These are phyloP conservation scores for Phaeosphaeriaceae sp. DNA, from an alignment of 2,329 filamentous ascomycete species.

Conservation along the genomic window DNA sequence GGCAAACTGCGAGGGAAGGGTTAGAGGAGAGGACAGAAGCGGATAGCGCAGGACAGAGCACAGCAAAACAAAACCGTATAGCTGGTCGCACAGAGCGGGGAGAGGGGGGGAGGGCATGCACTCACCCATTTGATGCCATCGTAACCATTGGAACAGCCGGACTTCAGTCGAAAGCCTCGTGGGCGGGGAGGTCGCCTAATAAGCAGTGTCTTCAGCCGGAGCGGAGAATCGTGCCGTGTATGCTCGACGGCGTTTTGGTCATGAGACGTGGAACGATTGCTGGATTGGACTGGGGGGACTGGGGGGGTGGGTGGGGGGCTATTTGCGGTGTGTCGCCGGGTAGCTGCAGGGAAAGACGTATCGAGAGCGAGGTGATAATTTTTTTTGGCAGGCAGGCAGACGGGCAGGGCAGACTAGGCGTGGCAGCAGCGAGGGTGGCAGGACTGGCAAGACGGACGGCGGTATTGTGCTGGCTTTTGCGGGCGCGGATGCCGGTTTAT, in stretches of 20 bases:
- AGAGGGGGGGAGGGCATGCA: conserved; percentile 16
- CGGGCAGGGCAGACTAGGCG: conserved; percentile 4
- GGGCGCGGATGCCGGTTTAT: conserved; percentile 27
- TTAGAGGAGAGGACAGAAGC: conserved; percentile 14
- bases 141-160: conserved; percentile 49
- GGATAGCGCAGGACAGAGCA: conserved; percentile 9
- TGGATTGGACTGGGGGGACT: no score
- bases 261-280: no score
- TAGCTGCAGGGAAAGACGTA: no score
- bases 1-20: conserved; percentile 35
- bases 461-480: not conserved
- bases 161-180: conserved; percentile 28
- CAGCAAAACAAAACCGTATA: conserved; percentile 4
- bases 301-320: no score
- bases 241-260: conserved; percentile 19
- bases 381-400: no score
- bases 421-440: conserved; percentile 7
- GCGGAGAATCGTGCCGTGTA: conserved; percentile 9
- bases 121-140: conserved; percentile 54
- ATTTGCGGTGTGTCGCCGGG: not conserved
- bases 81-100: conserved; percentile 43
- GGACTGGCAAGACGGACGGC: conserved; percentile 2
- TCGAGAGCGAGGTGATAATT: no score
- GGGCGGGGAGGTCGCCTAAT: conserved; percentile 25
- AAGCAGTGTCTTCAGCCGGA: conserved; percentile 19